These are phyloP conservation scores for Tardiomyces depauwii DNA, from an alignment of 1,139 yeast species.

Conservation along the genomic window DNA sequence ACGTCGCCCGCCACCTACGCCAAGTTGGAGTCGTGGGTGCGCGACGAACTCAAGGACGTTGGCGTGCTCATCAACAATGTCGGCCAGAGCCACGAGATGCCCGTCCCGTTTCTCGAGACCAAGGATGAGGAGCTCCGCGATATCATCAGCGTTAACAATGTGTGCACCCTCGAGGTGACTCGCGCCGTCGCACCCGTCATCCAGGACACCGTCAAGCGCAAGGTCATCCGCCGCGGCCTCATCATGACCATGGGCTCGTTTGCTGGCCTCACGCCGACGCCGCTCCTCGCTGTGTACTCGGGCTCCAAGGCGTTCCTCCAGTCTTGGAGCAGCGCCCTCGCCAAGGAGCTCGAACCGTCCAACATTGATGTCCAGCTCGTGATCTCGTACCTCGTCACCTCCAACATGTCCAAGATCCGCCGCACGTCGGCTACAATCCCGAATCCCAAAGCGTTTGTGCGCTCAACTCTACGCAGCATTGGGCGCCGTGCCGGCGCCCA, in stretches of 20 bases:
- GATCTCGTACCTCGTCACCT: slow-evolving; percentile 84
- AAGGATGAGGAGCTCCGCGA: slow-evolving; percentile 57
- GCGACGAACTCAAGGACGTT: slow-evolving; percentile 36
- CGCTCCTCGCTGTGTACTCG: slow-evolving; percentile 83
- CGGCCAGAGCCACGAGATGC: slow-evolving; percentile 90
- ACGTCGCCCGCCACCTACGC: slow-evolving; percentile 46
- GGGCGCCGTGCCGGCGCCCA: slow-evolving; percentile 92
- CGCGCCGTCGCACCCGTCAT: slow-evolving; percentile 63
- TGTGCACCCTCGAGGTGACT: slow-evolving; percentile 76
- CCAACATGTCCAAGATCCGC: slow-evolving; percentile 91
- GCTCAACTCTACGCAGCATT: slow-evolving; percentile 48
- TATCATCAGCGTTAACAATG: slow-evolving; percentile 76
- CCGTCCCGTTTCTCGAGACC: slow-evolving; percentile 86
- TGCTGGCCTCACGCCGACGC: slow-evolving; percentile 90
- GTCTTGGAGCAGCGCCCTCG: slow-evolving; percentile 80
- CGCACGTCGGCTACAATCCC: slow-evolving; percentile 70
- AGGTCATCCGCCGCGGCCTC: slow-evolving; percentile 40
- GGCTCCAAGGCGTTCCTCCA: slow-evolving; percentile 95
- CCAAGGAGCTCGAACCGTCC: slow-evolving; percentile 65
- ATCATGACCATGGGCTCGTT: slow-evolving; percentile 94
- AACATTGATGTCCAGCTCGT: slow-evolving; percentile 79
- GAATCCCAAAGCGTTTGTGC: slow-evolving; percentile 68
- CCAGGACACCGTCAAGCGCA: slow-evolving; percentile 37
- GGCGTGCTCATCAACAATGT: slow-evolving; percentile 82
- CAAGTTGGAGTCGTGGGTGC: slow-evolving; percentile 37